Percentiles rank a stretch among this genome's conserved stretches.
Evolutionary conservation across 2,329 filamentous ascomycete genomes (phyloP).

Genomic region (Knoxdaviesia capensis): DNA sequence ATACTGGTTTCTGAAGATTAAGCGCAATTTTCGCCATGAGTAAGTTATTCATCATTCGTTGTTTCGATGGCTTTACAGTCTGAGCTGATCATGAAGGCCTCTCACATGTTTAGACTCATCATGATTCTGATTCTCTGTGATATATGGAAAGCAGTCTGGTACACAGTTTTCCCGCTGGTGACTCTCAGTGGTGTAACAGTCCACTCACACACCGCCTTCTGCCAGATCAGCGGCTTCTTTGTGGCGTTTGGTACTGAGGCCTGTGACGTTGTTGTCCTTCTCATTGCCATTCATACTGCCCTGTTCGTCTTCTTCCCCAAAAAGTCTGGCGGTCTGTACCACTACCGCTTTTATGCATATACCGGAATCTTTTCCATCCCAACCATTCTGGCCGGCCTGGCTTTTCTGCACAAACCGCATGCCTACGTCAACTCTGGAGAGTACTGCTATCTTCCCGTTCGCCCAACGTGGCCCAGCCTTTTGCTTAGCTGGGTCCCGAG

Average conservation of each 20-base stretch:
- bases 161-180: constrained; percentile 42
- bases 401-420: constrained; percentile 32
- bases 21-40: constrained; percentile 55
- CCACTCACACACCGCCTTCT: constrained; percentile 31
- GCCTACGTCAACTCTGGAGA: constrained; percentile 43
- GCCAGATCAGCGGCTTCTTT: constrained; percentile 49
- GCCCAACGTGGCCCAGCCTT: constrained; percentile 48
- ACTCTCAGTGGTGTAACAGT: constrained; percentile 32
- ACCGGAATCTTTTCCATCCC: constrained; percentile 36
- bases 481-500: constrained; percentile 55
- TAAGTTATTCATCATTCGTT: constrained; percentile 16
- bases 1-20: constrained; percentile 58
- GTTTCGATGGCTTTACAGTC: background rate
- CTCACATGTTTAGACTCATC: constrained; percentile 33
- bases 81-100: background rate
- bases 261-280: constrained; percentile 49
- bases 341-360: constrained; percentile 41
- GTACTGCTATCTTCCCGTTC: constrained; percentile 49
- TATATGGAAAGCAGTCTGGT: constrained; percentile 48
- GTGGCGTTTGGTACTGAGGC: constrained; percentile 46
- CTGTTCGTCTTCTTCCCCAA: constrained; percentile 47
- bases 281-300: constrained; percentile 55
- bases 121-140: constrained; percentile 56
- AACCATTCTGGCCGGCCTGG: constrained; percentile 35
- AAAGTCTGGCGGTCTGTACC: constrained; percentile 34